A percentile compares a stretch with the other conserved stretches of the same genome.
These are phyloP conservation scores for Coniferiporia sulphurascens DNA, from an alignment of 1,284 basidiomycete species.

Conservation along the genomic window DNA sequence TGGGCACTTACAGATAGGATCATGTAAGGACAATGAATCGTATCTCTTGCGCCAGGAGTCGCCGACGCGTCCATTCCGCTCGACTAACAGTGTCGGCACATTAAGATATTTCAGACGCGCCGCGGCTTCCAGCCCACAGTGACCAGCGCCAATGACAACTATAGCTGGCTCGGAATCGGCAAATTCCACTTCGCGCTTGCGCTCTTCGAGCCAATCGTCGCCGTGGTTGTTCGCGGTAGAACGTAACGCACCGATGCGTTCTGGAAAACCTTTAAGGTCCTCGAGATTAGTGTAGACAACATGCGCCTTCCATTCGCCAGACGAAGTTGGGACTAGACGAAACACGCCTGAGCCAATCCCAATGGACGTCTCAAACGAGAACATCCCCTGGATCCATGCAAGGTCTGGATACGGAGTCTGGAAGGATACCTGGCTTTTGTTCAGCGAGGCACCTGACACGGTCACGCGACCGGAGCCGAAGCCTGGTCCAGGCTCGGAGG, in stretches of 20 bases:
- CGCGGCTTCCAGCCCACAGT: conserved; percentile 56
- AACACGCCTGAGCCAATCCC: conserved; percentile 31
- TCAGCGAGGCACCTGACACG: conserved; percentile 4
- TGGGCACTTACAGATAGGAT: conserved; percentile 53
- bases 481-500: neutral
- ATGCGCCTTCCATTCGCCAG: conserved; percentile 53
- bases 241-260: conserved; percentile 36
- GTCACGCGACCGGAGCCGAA: neutral
- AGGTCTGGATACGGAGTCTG: conserved; percentile 29
- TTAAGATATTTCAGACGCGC: conserved; percentile 54
- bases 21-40: conserved; percentile 56
- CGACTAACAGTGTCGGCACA: conserved; percentile 48
- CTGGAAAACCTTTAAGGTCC: conserved; percentile 47
- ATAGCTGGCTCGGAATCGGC: conserved; percentile 38
- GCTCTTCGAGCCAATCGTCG: conserved; percentile 33
- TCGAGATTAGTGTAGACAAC: conserved; percentile 57
- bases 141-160: conserved; percentile 60
- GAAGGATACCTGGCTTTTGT: conserved; percentile 13
- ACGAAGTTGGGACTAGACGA: conserved; percentile 28
- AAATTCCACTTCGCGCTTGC: conserved; percentile 38
- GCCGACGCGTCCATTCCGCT: conserved; percentile 49
- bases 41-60: conserved; percentile 59
- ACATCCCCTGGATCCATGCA: conserved; percentile 31
- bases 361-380: conserved; percentile 29
- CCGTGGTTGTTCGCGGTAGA: conserved; percentile 36